Evolutionary conservation across 2,329 filamentous ascomycete species (phyloP), one percentile per base, ranked within the genome.

Genomic region (Sporothrix humicola): DNA sequence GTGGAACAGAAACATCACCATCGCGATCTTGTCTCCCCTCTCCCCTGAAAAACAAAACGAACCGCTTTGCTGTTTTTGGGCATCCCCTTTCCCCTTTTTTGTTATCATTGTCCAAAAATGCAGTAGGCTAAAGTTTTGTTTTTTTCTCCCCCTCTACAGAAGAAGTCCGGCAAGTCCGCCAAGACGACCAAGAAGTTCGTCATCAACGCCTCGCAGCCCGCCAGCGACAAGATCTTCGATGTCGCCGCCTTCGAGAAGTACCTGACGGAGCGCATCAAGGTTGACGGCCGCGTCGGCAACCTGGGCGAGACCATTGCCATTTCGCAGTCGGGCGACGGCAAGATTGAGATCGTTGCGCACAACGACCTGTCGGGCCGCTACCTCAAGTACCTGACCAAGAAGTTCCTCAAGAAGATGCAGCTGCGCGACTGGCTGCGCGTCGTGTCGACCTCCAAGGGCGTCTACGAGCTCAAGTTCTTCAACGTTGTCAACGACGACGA

Each of bases 381-480:
- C 90, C 90, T 99, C 86, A 99, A 99, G 93, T 99, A 99, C 91
- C 89, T 99, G 94, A 99, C 96, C 85, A 99, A 99, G 94, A 99
- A 99, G 91, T 99, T 97, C 92, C 92, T 99, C 87, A 99, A 99
- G 94, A 99, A 99, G 93, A 94, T 98, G 90, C 95, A 98, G 91
- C 93, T 99, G 84, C 94, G 96, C 88, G 96, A 99, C 90, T 99
- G 96, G 96, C 93, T 99, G 83, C 95, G 96, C 82, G 95, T 99
- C 81, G 96, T 99, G 83, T 97, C 94, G 80, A 98, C 95, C 84
- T 94, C 93, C 85, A 95, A 95, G 89, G 95, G 96, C 84, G 95
- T 98, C 79, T 99, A 99, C 89, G 95, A 98, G 90, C 92, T 99
- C 87, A 95, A 97, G 89, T 99, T 99, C 95, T 99, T 97, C 94